Percentiles rank a stretch among this genome's conserved stretches.
These are phyloP conservation scores for Dactylonectria estremocensis DNA, from an alignment of 2,329 filamentous ascomycete genomes.

Conservation along the genomic window DNA sequence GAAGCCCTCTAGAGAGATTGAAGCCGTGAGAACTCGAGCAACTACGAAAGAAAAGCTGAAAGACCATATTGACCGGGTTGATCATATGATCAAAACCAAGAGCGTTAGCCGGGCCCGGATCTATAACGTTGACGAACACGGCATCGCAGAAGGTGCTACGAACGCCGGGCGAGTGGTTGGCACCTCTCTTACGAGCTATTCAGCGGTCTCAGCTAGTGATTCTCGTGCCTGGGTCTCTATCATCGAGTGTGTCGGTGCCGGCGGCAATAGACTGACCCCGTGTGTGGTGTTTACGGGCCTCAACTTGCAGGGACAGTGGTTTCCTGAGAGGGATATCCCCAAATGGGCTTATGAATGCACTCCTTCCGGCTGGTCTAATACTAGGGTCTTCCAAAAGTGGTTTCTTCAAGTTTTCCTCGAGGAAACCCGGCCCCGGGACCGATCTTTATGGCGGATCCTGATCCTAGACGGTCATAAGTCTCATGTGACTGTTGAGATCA, in stretches of 20 bases:
- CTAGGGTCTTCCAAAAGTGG: slow-evolving; percentile 11
- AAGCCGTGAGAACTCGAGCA: neutral
- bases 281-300: slow-evolving; percentile 3
- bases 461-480: slow-evolving; percentile 11
- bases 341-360: neutral
- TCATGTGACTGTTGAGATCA: slow-evolving; percentile 8
- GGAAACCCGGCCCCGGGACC: neutral
- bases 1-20: neutral
- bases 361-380: slow-evolving; percentile 11
- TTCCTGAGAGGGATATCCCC: neutral
- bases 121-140: slow-evolving; percentile 8
- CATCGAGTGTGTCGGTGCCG: neutral
- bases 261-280: neutral
- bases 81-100: slow-evolving; percentile 4
- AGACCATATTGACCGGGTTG: neutral
- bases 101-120: neutral
- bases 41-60: neutral
- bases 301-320: slow-evolving; percentile 10
- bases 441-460: neutral
- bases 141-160: slow-evolving; percentile 6
- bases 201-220: neutral
- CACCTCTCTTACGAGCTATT: neutral
- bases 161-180: slow-evolving; percentile 5
- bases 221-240: slow-evolving; percentile 2
- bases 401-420: neutral